Evolutionary conservation across 805 yeast genomes (phyloP).

Genomic region (Pichia membranifaciens): DNA sequence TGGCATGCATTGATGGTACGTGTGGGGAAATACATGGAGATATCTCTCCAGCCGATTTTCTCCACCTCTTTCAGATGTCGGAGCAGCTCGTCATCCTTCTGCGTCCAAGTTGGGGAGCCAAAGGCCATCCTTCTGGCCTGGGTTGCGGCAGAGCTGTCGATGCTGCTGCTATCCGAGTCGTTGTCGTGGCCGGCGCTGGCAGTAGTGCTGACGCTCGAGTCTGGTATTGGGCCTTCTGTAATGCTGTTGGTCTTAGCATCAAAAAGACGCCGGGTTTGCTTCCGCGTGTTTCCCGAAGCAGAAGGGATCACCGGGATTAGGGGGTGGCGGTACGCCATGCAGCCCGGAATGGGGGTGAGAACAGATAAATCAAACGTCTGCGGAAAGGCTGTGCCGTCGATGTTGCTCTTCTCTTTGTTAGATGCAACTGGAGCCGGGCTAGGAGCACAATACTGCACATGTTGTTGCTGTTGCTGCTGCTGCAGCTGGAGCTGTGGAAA

Average conservation of each 20-base stretch:
- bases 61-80: slow-evolving; percentile 75
- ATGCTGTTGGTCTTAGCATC: neutral
- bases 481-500: no score
- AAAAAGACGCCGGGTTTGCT: neutral
- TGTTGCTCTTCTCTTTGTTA: no score
- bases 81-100: slow-evolving; percentile 64
- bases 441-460: no score
- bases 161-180: no score
- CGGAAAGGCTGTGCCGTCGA: neutral
- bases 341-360: slow-evolving; percentile 8
- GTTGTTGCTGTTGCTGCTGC: no score
- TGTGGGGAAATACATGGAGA: slow-evolving; percentile 67
- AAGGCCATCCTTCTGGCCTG: slow-evolving; percentile 8
- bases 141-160: neutral
- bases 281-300: slow-evolving; percentile 5
- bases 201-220: neutral
- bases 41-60: slow-evolving; percentile 86
- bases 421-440: no score
- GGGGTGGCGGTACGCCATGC: slow-evolving; percentile 10
- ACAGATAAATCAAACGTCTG: neutral
- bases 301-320: slow-evolving; percentile 10
- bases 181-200: neutral
- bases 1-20: slow-evolving; percentile 89
- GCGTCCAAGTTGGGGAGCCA: slow-evolving; percentile 58
- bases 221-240: neutral